Conservation (phyloP, 257 asterid genomes). For the Schizonepeta tenuifolia region DNA sequence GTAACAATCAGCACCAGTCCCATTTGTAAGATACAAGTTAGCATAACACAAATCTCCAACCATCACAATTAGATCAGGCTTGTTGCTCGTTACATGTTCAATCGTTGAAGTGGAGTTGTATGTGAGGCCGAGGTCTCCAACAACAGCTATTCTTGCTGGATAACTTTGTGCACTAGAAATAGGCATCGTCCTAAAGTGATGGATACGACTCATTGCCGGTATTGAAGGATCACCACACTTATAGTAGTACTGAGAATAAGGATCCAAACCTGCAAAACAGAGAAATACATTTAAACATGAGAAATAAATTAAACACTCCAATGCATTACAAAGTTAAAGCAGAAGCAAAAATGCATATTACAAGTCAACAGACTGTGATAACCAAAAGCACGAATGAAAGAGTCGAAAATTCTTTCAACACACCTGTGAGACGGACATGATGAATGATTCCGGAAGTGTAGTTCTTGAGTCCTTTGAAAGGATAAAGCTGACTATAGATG, state of each 20-base stretch:
- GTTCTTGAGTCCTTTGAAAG: conserved; percentile 76
- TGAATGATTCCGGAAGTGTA: conserved; percentile 96
- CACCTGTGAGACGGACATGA: conserved; percentile 88
- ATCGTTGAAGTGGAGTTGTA: conserved; percentile 90
- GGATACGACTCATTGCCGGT: conserved; percentile 65
- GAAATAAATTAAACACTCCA: not conserved
- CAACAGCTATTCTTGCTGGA: conserved; percentile 71
- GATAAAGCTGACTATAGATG: conserved; percentile 76
- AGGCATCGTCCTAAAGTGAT: conserved; percentile 83
- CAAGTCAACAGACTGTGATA: not conserved
- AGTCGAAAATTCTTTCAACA: conserved; percentile 5
- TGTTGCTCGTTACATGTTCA: conserved; percentile 62
- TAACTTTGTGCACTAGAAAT: conserved; percentile 59
- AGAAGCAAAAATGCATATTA: not conserved
- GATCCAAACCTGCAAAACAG: conserved; percentile 60
- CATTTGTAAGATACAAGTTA: conserved; percentile 84
- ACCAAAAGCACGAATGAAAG: conserved; percentile 7
- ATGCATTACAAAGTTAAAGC: not conserved
- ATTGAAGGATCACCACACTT: conserved; percentile 89
- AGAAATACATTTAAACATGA: not conserved
- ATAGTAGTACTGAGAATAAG: conserved; percentile 63
- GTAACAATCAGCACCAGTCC: conserved; percentile 90
- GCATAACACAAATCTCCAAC: conserved; percentile 90
- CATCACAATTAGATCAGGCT: conserved; percentile 76
- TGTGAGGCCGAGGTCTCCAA: conserved; percentile 95